A percentile compares a stretch with the other conserved stretches of the same genome.
phyloP scores from a whole-genome alignment of 306 rosid genomes.

The Citrullus amarus region DNA sequence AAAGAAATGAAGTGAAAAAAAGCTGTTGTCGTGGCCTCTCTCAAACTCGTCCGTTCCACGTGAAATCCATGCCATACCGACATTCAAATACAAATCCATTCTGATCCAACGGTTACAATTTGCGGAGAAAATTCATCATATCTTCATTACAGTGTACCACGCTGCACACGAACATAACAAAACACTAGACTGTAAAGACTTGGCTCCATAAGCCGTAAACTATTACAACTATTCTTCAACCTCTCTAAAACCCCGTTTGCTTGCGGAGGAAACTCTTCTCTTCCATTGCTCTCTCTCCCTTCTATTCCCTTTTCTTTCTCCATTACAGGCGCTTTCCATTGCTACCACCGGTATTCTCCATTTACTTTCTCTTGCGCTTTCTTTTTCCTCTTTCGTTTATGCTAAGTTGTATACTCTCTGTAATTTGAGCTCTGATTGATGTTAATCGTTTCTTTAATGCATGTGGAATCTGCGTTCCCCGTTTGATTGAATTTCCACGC shows the following conservation, averaged over 20 bases:
- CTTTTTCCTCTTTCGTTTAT: neutral
- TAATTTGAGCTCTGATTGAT: neutral
- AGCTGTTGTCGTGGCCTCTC: too few relatives aligned
- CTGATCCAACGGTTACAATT: neutral
- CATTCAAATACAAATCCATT: too few relatives aligned
- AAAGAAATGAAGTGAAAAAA: too few relatives aligned
- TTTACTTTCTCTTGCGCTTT: neutral
- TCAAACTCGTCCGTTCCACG: too few relatives aligned
- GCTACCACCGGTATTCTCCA: neutral
- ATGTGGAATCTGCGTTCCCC: neutral
- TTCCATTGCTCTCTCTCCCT: neutral
- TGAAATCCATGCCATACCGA: too few relatives aligned
- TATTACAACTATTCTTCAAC: neutral
- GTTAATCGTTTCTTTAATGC: neutral
- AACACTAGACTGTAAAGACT: neutral
- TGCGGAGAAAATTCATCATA: neutral
- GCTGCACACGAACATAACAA: neutral
- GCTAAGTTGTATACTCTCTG: neutral
- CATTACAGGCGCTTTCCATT: neutral
- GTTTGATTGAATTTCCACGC: neutral
- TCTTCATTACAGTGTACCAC: neutral
- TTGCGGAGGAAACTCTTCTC: neutral
- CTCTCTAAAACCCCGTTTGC: neutral
- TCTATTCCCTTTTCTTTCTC: neutral
- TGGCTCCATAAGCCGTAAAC: too few relatives aligned